Evolutionary conservation across 2,329 filamentous ascomycete genomes (phyloP).

Genomic region (Epichloe festucae): DNA sequence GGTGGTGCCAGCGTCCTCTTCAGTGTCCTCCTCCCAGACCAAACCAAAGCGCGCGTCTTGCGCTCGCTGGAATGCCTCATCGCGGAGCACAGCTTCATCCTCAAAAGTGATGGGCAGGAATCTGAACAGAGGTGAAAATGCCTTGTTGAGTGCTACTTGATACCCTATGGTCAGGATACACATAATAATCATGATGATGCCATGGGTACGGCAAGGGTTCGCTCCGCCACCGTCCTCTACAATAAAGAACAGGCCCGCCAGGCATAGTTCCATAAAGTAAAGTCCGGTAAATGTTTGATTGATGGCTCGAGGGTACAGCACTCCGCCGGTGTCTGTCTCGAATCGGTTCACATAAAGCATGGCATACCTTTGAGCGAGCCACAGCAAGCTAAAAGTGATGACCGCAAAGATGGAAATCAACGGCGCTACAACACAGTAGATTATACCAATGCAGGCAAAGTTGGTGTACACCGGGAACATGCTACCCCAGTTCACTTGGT

Average conservation of each 20-base stretch:
- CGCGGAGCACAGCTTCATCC: constrained; percentile 83
- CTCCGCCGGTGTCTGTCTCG: constrained; percentile 77
- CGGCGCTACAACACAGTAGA: constrained; percentile 82
- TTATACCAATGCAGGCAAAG: constrained; percentile 79
- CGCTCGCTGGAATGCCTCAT: constrained; percentile 73
- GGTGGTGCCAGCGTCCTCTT: constrained; percentile 26
- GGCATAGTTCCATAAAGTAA: constrained; percentile 85
- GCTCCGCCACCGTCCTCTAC: constrained; percentile 42
- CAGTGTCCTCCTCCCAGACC: constrained; percentile 29
- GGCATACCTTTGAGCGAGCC: constrained; percentile 92
- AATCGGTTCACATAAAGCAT: constrained; percentile 92
- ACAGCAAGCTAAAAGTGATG: constrained; percentile 81
- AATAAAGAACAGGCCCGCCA: constrained; percentile 84
- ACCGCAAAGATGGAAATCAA: constrained; percentile 88
- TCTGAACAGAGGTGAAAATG: constrained; percentile 73
- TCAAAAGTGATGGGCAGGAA: constrained; percentile 93
- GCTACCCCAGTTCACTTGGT: constrained; percentile 73
- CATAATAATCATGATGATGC: constrained; percentile 70
- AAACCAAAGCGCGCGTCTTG: constrained; percentile 60
- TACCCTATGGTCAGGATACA: constrained; percentile 60
- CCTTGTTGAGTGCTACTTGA: constrained; percentile 67
- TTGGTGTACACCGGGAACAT: constrained; percentile 97
- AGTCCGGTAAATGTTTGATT: constrained; percentile 92
- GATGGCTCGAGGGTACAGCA: constrained; percentile 83
- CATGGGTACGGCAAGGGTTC: constrained; percentile 59